Evolutionary conservation across 495 filamentous ascomycete species (phyloP), one percentile per base, ranked within the genome.

Genomic region (Stereocaulon alpinum): DNA sequence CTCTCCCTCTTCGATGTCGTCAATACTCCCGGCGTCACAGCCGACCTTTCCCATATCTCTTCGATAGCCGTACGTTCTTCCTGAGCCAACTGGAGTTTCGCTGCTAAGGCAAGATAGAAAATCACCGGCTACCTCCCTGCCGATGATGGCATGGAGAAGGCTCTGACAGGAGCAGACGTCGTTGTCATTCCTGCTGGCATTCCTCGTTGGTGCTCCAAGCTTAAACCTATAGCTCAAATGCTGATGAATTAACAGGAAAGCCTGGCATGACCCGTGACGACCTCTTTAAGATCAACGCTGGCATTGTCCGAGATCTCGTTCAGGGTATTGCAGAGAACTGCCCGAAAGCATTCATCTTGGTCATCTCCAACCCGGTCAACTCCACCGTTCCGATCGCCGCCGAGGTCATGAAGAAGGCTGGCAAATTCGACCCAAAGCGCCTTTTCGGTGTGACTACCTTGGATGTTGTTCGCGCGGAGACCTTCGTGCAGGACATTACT

Each of bases 351-450:
- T 96, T 85, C 74, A 82, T 91, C 70, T 82, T 97, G 51, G 83
- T 98, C 78, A 98, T 98, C 74, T 97, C 93, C 63, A 98, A 98
- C 81, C 93, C 93, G 40, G 93, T 98, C 73, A 98, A 98, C 86
- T 94, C 88, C 24, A 98, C 94, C 40, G 94, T 98, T 59, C 93
- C 94, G 53, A 96, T 98, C 71, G 89, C 94, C 47, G 93, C 93
- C 55, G 93, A 98, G 77, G 83, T 95, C 56, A 84, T 98, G 71
- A 97, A 95, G 82, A 79, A 79, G 61, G 88, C 91, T 72, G 85
- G 85, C 61, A 89, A 95, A 66, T 97, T 96, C 77, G 84, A 98
- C 77, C 77, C 93, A 63, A 83, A 89, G 80, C 89, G 85, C 68
- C 86, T 98, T 52, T 97, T 98, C 68, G 93, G 93, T 81, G 93